Conservation (phyloP, 306 rosid genomes). For the Quercus bicolor region DNA sequence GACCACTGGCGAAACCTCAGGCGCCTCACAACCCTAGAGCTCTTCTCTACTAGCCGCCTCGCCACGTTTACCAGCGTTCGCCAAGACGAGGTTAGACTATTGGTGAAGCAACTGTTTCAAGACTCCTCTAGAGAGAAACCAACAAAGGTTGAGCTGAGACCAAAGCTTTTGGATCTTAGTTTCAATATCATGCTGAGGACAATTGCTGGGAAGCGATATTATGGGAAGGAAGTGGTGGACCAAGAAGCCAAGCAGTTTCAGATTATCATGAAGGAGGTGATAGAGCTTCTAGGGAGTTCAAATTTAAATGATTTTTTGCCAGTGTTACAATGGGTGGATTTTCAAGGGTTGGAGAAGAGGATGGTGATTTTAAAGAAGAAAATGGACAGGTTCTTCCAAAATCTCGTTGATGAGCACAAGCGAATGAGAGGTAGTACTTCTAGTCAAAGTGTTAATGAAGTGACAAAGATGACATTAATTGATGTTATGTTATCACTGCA, state of each 20-base stretch:
- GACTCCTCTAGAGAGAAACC: background rate
- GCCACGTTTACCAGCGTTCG: background rate
- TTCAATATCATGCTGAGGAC: constrained; percentile 39
- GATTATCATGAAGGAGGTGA: constrained; percentile 7
- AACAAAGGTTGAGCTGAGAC: constrained; percentile 12
- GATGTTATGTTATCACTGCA: constrained; percentile 20
- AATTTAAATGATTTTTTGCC: constrained; percentile 25
- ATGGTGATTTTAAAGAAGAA: constrained; percentile 18
- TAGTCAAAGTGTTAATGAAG: background rate
- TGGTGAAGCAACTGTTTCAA: constrained; percentile 8
- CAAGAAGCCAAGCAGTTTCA: constrained; percentile 23
- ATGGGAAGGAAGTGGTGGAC: constrained; percentile 14
- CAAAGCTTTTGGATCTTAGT: constrained; percentile 3
- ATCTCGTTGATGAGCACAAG: constrained; percentile 16
- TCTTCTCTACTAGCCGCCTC: constrained; percentile 14
- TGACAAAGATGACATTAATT: constrained; percentile 3
- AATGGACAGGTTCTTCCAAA: constrained; percentile 24
- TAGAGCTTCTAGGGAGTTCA: background rate
- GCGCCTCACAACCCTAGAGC: constrained; percentile 21
- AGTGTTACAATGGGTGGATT: constrained; percentile 11
- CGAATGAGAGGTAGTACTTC: background rate
- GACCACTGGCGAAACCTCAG: constrained; percentile 38
- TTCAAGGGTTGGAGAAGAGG: constrained; percentile 24
- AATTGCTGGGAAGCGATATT: constrained; percentile 39
- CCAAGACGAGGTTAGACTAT: background rate